A percentile compares a stretch with the other conserved stretches of the same genome.
Conservation (phyloP, 2,329 filamentous ascomycete genomes). For the Colletotrichum neosansevieriae region DNA sequence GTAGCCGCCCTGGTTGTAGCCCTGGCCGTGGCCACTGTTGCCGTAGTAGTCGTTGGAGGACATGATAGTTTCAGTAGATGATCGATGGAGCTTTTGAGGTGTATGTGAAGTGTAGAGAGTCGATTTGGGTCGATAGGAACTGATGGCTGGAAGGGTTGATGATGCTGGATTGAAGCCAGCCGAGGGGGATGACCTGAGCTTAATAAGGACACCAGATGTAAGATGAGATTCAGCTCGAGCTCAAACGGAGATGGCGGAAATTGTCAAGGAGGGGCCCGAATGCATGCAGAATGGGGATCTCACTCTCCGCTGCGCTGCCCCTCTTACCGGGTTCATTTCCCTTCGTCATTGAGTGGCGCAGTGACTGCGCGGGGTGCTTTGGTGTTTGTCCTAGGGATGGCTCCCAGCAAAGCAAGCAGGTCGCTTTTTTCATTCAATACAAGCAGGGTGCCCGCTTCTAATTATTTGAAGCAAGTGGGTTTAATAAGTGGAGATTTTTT, state of each 20-base stretch:
- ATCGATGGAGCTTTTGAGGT: background rate
- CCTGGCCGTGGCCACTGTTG: slow-evolving; percentile 41
- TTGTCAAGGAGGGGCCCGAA: slow-evolving; percentile 27
- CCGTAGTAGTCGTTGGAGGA: slow-evolving; percentile 55
- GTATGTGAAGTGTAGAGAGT: background rate
- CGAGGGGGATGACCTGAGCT: slow-evolving; percentile 9
- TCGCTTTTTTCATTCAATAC: too few species aligned
- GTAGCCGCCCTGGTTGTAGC: slow-evolving; percentile 40
- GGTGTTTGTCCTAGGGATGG: background rate
- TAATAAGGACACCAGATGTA: slow-evolving; percentile 10
- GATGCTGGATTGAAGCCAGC: background rate
- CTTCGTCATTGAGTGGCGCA: slow-evolving; percentile 34
- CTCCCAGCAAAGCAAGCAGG: too few species aligned
- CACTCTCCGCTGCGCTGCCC: slow-evolving; percentile 1
- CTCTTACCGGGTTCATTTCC: background rate
- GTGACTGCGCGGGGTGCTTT: slow-evolving; percentile 23
- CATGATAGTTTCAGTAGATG: slow-evolving; percentile 44
- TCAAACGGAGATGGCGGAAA: slow-evolving; percentile 34
- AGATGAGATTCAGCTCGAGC: background rate
- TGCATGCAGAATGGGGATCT: background rate
- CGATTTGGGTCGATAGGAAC: background rate
- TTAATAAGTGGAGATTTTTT: too few species aligned
- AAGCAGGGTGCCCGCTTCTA: too few species aligned
- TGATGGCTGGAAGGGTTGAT: background rate
- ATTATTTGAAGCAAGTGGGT: too few species aligned